These are phyloP conservation scores for Nicotiana undulata DNA, from an alignment of 257 asterid species.

Conservation along the genomic window DNA sequence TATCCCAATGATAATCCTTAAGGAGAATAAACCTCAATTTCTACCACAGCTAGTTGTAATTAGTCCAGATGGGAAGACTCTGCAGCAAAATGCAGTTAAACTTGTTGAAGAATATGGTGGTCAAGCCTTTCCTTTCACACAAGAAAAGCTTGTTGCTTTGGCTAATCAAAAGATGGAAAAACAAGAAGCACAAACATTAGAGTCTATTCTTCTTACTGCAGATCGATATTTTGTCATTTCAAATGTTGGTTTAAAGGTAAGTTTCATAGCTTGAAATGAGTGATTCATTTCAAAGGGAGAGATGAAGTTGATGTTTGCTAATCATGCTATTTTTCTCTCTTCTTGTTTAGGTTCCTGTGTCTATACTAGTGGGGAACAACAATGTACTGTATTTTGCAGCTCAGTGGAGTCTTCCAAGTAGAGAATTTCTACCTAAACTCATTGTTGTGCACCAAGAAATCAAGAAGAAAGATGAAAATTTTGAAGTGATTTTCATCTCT, in stretches of 20 bases:
- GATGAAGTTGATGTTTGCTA: background rate
- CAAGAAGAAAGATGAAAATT: constrained; percentile 12
- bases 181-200: constrained; percentile 26
- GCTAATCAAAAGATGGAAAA: constrained; percentile 18
- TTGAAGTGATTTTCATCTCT: constrained; percentile 32
- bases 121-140: constrained; percentile 27
- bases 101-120: constrained; percentile 26
- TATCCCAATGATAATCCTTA: too few species aligned
- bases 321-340: background rate
- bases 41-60: constrained; percentile 20
- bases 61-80: constrained; percentile 31
- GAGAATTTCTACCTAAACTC: constrained; percentile 22
- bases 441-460: constrained; percentile 19
- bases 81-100: constrained; percentile 19
- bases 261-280: background rate
- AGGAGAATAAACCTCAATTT: too few species aligned
- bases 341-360: constrained; percentile 20
- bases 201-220: constrained; percentile 18
- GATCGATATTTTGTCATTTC: constrained; percentile 23
- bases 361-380: constrained; percentile 28
- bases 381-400: constrained; percentile 29
- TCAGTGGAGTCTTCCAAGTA: constrained; percentile 33
- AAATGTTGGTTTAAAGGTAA: constrained; percentile 24
- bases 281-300: background rate
- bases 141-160: constrained; percentile 12